A percentile compares a stretch with the other conserved stretches of the same genome.
Evolutionary conservation across 148 eudicot genomes (phyloP).

Genomic region (Vaccinium myrtillus): DNA sequence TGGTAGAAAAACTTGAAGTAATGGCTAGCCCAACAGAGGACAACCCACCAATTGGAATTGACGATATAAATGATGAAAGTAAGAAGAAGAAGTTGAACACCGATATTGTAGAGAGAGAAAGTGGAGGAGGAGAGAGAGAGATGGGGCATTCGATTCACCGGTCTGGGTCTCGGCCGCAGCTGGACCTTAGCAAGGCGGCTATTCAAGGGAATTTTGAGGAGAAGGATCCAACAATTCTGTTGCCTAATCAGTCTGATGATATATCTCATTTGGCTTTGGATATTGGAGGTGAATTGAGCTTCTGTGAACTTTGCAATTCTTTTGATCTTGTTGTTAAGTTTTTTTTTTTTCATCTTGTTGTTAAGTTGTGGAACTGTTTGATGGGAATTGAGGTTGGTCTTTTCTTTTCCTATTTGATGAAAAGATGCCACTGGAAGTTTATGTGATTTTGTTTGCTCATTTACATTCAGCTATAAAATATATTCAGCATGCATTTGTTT

Average conservation of each 20-base stretch:
- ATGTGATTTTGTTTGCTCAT: background rate
- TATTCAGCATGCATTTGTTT: background rate
- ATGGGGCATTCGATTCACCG: slow-evolving; percentile 70
- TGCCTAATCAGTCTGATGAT: slow-evolving; percentile 99
- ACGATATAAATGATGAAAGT: slow-evolving; percentile 33
- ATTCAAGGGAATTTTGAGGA: slow-evolving; percentile 95
- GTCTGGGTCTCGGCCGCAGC: slow-evolving; percentile 79
- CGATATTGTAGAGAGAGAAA: slow-evolving; percentile 25
- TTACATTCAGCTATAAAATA: background rate
- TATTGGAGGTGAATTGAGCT: slow-evolving; percentile 70
- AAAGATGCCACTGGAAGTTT: background rate
- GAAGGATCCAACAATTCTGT: slow-evolving; percentile 77
- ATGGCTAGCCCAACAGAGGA: slow-evolving; percentile 45
- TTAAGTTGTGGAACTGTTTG: background rate
- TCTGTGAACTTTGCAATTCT: background rate
- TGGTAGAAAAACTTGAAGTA: slow-evolving; percentile 21
- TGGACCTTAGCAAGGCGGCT: slow-evolving; percentile 88
- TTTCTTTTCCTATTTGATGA: background rate
- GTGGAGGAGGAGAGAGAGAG: slow-evolving; percentile 37
- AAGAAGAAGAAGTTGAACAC: slow-evolving; percentile 3
- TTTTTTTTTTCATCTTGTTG: background rate
- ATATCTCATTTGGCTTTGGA: slow-evolving; percentile 93
- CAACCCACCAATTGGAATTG: slow-evolving; percentile 35
- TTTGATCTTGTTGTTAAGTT: background rate
- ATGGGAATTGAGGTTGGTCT: slow-evolving; percentile 10